A percentile compares a stretch with the other conserved stretches of the same genome.
Conservation (phyloP, 306 rosid species). For the Fagus crenata region DNA sequence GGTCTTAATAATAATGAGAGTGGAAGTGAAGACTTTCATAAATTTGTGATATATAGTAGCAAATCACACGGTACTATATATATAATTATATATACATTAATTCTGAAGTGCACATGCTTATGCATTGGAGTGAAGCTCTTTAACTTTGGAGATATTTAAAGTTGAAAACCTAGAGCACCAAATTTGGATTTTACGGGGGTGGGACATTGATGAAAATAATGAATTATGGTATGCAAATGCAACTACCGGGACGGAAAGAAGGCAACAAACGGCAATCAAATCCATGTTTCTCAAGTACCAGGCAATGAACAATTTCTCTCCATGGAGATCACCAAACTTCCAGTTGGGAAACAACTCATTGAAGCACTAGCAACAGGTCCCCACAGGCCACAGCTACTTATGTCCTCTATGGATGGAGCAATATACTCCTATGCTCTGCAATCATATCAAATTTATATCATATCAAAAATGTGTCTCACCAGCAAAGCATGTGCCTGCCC, state of each 20-base stretch:
- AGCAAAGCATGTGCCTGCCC: slow-evolving; percentile 70
- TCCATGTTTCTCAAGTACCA: slow-evolving; percentile 60
- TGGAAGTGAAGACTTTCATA: too few relatives aligned
- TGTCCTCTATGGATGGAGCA: slow-evolving; percentile 53
- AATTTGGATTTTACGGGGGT: neutral
- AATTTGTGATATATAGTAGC: too few relatives aligned
- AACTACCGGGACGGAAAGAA: slow-evolving; percentile 25
- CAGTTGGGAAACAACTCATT: slow-evolving; percentile 85
- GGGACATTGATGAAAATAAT: slow-evolving; percentile 10
- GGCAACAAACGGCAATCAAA: slow-evolving; percentile 64
- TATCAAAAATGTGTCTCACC: slow-evolving; percentile 38
- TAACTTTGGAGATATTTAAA: slow-evolving; percentile 26
- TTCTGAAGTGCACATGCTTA: slow-evolving; percentile 3
- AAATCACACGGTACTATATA: neutral
- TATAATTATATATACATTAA: too few relatives aligned
- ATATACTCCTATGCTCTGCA: slow-evolving; percentile 32
- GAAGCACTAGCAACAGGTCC: slow-evolving; percentile 46
- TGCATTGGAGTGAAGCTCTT: neutral
- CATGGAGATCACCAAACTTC: slow-evolving; percentile 43
- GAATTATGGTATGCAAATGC: slow-evolving; percentile 7
- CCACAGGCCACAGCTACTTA: slow-evolving; percentile 47
- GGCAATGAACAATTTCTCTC: slow-evolving; percentile 38
- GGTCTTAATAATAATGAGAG: too few relatives aligned
- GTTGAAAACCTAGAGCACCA: slow-evolving; percentile 6
- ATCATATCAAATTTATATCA: slow-evolving; percentile 27